phyloP scores from a whole-genome alignment of 805 yeast species.

The Zygoascus tannicola region DNA sequence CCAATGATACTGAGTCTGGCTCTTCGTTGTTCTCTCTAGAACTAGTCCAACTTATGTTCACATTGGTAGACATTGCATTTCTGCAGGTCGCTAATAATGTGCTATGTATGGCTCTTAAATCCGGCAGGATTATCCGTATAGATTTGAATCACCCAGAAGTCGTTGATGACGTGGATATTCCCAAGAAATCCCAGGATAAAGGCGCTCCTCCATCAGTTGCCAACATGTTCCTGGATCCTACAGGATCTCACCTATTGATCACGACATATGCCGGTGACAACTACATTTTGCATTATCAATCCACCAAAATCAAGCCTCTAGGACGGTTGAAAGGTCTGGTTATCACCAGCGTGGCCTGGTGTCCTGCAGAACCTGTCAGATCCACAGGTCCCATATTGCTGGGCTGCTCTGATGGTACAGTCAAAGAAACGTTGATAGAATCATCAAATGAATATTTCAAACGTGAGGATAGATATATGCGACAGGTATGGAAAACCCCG shows the following conservation, averaged over 20 bases:
- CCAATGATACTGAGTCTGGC: no score
- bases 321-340: slow-evolving; percentile 39
- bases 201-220: slow-evolving; percentile 11
- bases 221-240: slow-evolving; percentile 39
- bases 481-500: slow-evolving; percentile 34
- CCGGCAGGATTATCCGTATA: slow-evolving; percentile 52
- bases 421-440: slow-evolving; percentile 42
- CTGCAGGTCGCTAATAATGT: slow-evolving; percentile 48
- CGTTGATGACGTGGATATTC: slow-evolving; percentile 35
- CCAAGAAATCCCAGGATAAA: slow-evolving; percentile 22
- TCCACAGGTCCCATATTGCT: slow-evolving; percentile 40
- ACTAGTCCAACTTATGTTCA: slow-evolving; percentile 44
- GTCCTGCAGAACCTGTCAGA: slow-evolving; percentile 28
- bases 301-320: slow-evolving; percentile 35
- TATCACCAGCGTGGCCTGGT: slow-evolving; percentile 37
- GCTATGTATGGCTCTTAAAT: slow-evolving; percentile 43
- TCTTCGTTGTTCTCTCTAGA: slow-evolving; percentile 26
- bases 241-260: slow-evolving; percentile 44
- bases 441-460: slow-evolving; percentile 37
- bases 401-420: slow-evolving; percentile 40
- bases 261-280: slow-evolving; percentile 40
- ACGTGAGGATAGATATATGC: slow-evolving; percentile 33
- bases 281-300: slow-evolving; percentile 37
- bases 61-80: slow-evolving; percentile 37
- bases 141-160: slow-evolving; percentile 56